Percentiles rank a stretch among this genome's conserved stretches.
Conservation (phyloP, 305 asterid species). For the Plantago coronopus region DNA sequence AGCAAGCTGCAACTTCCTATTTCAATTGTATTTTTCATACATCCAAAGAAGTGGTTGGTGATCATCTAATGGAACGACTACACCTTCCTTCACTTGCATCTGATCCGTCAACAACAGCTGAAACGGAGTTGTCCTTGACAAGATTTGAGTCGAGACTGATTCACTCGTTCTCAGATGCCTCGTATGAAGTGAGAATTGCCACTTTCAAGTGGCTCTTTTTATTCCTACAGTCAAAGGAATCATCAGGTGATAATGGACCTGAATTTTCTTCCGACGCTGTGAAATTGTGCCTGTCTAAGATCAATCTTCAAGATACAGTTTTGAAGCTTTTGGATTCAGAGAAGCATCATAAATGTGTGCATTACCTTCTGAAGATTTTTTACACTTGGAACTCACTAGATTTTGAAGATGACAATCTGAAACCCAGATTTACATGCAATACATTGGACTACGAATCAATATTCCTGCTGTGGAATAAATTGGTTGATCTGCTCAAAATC, state of each 20-base stretch:
- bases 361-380: conserved; percentile 67
- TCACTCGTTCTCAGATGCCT: conserved; percentile 58
- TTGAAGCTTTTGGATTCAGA: conserved; percentile 58
- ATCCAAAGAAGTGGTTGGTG: conserved; percentile 50
- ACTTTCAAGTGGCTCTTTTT: conserved; percentile 80
- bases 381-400: conserved; percentile 70
- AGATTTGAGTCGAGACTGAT: conserved; percentile 60
- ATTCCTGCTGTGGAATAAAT: conserved; percentile 64
- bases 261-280: conserved; percentile 39
- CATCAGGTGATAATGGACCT: conserved; percentile 29
- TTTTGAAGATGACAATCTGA: conserved; percentile 28
- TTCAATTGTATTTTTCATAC: conserved; percentile 72
- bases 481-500: conserved; percentile 64
- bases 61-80: conserved; percentile 33
- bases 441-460: conserved; percentile 46
- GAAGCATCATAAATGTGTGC: conserved; percentile 72
- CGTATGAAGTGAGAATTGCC: conserved; percentile 85
- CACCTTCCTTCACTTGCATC: conserved; percentile 41
- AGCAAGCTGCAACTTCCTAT: conserved; percentile 83
- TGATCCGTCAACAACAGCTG: conserved; percentile 33
- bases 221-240: conserved; percentile 47
- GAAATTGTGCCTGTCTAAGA: conserved; percentile 39
- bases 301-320: conserved; percentile 56
- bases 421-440: conserved; percentile 41
- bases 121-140: conserved; percentile 35